Base-by-base conservation (phyloP, 345 rosid genomes). In the Aquilaria malaccensis region DNA sequence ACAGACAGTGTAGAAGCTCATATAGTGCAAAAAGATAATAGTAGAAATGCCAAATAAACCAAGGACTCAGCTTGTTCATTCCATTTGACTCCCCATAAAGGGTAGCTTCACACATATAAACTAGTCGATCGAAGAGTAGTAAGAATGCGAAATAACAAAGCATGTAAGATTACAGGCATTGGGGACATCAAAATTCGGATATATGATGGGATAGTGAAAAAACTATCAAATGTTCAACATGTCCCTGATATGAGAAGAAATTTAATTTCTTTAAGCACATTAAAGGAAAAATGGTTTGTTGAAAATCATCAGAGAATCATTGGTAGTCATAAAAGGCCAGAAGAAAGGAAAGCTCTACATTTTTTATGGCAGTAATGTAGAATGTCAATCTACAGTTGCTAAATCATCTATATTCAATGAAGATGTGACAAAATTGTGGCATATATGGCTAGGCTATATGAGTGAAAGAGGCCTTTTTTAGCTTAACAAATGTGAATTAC, bases 41-140 rank as follows among this genome's bases (percentile, higher is more conserved):
- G 22, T 0, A 22, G 0, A 0, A 22, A 0, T 22, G 22, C 1
- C 0, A 1, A 22, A 22, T 22, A 22, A 0, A 22, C 22, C 22
- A 22, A 22, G 22, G 22, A 22, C 22, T 22, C 22, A 22, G 22
- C 22, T 22, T 22, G 22, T 22, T 22, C 22, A 22, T 22, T 0
- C 22, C 22, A 22, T 22, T 22, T 22, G 0, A 22, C 22, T 22
- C 49, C 49, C 7, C 12, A 46, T 46, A 46, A 46, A 2, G 1
- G 12, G 0, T 46, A 2, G 49, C 22, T 46, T 46, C 49, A 46
- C 12, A 46, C 49, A 6, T 46, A 46, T 11, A 11, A 46, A 46
- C 49, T 11, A 46, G 10, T 46, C 7, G 1, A 46, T 46, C 49
- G 12, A 6, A 1, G 49, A 46, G 1, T 46, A 11, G 49, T 46